Base-by-base conservation (phyloP, 805 yeast species). In the Starmerella gropengiesseri region DNA sequence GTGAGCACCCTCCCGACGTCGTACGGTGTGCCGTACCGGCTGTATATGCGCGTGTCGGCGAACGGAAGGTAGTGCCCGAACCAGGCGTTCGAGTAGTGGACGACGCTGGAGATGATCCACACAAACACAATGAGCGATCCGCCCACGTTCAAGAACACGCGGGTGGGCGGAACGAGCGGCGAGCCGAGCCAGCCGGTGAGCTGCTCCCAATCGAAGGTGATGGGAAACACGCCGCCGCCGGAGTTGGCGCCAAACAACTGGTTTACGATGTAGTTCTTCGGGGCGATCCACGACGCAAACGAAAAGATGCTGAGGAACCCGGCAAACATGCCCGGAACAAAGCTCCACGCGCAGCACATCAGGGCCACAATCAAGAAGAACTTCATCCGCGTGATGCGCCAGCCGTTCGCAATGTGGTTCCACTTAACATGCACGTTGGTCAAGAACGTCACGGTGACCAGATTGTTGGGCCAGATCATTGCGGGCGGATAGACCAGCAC, bases 191-290 rank as follows among this genome's bases (percentile, higher is more conserved):
- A 71, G 25, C 63, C 65, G 7, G 76, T 70, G 31, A 77, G 64
- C 54, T 74, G 75, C 53, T 71, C 71, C 83, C 83, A 79, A 60
- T 78, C 84, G 53, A 79, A 77, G 14, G 81, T 73, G 34, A 77
- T 57, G 9, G 86, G 86, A 50, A 77, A 59, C 56, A 77, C 55
- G 17, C 83, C 85, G 46, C 78, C 61, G 12, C 87, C 87, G 13
- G 73, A 61, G 8, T 61, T 48, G 6, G 72, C 65, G 37, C 89
- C 89, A 51, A 79, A 78, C 14, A 80, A 62, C 54, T 75, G 80
- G 51, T 75, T 77, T 17, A 78, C 68, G n/a, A 69, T 67, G 40
- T 71, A 71, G 55, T 75, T 75, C 32, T 74, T 59, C n/a, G 72
- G 72, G 18, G 66, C 67, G 36, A 76, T 75, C 85, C 86, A 79